These are phyloP conservation scores for Penicillium coprophilum DNA, from an alignment of 495 filamentous ascomycete species.

Conservation along the genomic window DNA sequence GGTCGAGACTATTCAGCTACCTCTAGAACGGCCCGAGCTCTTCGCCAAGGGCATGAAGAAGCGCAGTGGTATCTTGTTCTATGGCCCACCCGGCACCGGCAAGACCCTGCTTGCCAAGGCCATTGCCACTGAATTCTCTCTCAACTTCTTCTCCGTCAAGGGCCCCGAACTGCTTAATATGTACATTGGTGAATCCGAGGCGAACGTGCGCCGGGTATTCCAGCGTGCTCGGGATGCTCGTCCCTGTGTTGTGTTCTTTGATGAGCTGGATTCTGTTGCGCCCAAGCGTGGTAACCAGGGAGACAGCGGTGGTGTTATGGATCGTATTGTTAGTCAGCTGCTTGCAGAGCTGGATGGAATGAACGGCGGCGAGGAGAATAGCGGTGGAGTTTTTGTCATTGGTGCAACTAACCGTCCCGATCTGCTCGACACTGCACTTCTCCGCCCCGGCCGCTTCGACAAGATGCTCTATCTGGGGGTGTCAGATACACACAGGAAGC, in stretches of 20 bases:
- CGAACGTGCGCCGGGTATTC: slow-evolving; percentile 94
- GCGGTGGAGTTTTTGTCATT: slow-evolving; percentile 93
- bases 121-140: slow-evolving; percentile 95
- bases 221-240: slow-evolving; percentile 90
- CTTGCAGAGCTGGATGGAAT: slow-evolving; percentile 96
- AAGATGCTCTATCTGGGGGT: slow-evolving; percentile 99
- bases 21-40: slow-evolving; percentile 86
- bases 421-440: slow-evolving; percentile 84
- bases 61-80: slow-evolving; percentile 95
- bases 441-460: slow-evolving; percentile 92
- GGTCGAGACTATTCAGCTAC: slow-evolving; percentile 93
- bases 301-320: slow-evolving; percentile 98
- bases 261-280: slow-evolving; percentile 95
- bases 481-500: slow-evolving; percentile 94
- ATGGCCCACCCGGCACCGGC: slow-evolving; percentile 93
- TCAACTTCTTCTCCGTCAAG: slow-evolving; percentile 99
- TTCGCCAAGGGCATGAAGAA: slow-evolving; percentile 99
- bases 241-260: slow-evolving; percentile 99
- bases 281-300: slow-evolving; percentile 98
- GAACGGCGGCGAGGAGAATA: slow-evolving; percentile 85
- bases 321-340: slow-evolving; percentile 94
- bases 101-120: slow-evolving; percentile 97
- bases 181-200: slow-evolving; percentile 99
- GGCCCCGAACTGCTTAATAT: slow-evolving; percentile 97
- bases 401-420: slow-evolving; percentile 96